Evolutionary conservation across 345 rosid species (phyloP).

Genomic region (Turritis glabra): DNA sequence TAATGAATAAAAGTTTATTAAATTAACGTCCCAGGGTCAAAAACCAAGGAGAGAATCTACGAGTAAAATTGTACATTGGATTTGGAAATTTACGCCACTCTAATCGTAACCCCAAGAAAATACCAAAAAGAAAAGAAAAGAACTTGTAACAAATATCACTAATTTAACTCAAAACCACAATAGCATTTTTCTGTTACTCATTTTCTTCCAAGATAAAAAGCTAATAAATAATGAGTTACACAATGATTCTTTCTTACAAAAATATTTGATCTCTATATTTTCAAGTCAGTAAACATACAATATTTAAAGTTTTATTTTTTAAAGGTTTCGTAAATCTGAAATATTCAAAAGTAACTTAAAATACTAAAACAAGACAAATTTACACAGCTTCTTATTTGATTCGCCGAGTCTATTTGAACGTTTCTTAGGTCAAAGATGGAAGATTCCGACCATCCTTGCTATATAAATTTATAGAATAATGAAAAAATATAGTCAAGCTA

Average conservation of each 20-base stretch:
- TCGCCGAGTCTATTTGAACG: background rate
- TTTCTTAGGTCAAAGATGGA: background rate
- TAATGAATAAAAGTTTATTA: too few species aligned
- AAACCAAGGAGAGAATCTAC: background rate
- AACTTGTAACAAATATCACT: background rate
- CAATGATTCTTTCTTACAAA: too few species aligned
- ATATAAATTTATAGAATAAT: background rate
- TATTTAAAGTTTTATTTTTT: too few species aligned
- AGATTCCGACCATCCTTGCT: background rate
- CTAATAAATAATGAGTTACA: too few species aligned
- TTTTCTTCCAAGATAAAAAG: background rate
- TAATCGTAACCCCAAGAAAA: too few species aligned
- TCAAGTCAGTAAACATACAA: background rate
- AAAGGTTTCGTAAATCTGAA: background rate
- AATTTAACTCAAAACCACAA: background rate
- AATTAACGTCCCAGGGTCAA: background rate
- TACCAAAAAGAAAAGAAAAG: too few species aligned
- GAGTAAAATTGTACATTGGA: too few species aligned
- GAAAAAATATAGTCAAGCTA: background rate
- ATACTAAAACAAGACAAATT: background rate
- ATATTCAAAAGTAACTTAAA: background rate
- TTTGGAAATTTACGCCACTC: too few species aligned
- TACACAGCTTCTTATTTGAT: background rate
- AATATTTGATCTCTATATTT: too few species aligned
- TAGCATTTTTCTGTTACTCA: background rate